Conservation (phyloP, 768 basidiomycete species). For the Sarcodon sp. region DNA sequence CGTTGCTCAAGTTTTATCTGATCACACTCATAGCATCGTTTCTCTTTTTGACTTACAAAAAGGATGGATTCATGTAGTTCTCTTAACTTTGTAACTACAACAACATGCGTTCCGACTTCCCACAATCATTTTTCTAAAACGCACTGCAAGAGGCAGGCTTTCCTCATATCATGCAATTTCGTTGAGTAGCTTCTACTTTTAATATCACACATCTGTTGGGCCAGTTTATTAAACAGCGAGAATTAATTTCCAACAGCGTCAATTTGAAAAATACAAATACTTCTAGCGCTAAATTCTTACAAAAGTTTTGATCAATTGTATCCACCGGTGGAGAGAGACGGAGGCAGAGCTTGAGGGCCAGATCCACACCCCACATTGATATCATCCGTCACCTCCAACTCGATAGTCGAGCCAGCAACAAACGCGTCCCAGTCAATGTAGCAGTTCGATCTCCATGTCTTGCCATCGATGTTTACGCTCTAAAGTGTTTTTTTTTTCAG, state of each 20-base stretch:
- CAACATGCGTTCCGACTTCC: background rate
- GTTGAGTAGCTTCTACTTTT: background rate
- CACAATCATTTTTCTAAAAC: slow-evolving; percentile 1
- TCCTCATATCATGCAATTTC: background rate
- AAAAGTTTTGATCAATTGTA: slow-evolving; percentile 14
- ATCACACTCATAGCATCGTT: background rate
- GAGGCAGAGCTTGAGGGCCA: slow-evolving; percentile 33
- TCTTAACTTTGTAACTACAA: no score
- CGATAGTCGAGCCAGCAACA: slow-evolving; percentile 34
- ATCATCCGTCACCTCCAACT: slow-evolving; percentile 41
- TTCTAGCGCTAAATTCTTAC: no score
- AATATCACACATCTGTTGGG: background rate
- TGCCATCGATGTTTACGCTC: slow-evolving; percentile 45
- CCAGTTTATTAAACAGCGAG: background rate
- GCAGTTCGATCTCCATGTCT: slow-evolving; percentile 48
- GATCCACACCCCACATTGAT: slow-evolving; percentile 39
- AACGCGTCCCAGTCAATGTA: slow-evolving; percentile 60
- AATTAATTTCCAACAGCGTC: background rate
- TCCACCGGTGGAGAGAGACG: slow-evolving; percentile 55
- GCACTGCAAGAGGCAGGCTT: background rate
- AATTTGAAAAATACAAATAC: background rate
- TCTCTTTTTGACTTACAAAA: background rate
- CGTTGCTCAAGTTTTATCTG: no score
- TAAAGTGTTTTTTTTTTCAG: slow-evolving; percentile 9
- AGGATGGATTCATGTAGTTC: no score